Conservation (phyloP, 257 asterid species). For the Solanum medicagineum region DNA sequence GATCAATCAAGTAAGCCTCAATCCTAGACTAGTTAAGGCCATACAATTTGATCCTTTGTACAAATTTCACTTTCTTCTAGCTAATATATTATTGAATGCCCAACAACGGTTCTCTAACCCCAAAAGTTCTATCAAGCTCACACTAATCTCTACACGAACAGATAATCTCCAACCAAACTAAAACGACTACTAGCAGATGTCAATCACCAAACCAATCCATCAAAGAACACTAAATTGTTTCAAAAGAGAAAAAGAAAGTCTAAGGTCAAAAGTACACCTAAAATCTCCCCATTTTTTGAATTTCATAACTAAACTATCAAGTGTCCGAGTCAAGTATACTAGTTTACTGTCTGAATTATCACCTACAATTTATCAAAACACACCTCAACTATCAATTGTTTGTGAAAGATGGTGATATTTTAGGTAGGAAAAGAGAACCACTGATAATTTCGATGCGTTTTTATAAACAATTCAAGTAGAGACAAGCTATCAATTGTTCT, state of each 20-base stretch:
- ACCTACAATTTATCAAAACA: background rate
- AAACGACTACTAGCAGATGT: background rate
- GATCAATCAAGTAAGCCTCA: background rate
- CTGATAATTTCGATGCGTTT: background rate
- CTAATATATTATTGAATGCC: background rate
- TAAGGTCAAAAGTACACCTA: background rate
- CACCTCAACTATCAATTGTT: background rate
- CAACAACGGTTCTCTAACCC: background rate
- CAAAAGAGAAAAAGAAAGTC: rapidly evolving
- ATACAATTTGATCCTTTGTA: background rate
- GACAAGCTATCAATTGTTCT: too few relatives aligned
- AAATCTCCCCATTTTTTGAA: background rate
- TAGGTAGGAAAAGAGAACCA: background rate
- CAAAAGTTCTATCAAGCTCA: background rate
- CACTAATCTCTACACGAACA: background rate
- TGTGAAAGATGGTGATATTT: background rate
- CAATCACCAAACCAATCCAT: background rate
- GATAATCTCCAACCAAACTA: background rate
- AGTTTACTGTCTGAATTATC: background rate
- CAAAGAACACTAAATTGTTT: background rate
- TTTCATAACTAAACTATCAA: too few relatives aligned
- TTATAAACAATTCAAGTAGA: too few relatives aligned
- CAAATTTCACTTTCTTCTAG: background rate
- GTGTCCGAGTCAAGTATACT: background rate
- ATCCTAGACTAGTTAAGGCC: background rate